Evolutionary conservation across 2,329 filamentous ascomycete species (phyloP).

Genomic region (Coniochaeta sp.): DNA sequence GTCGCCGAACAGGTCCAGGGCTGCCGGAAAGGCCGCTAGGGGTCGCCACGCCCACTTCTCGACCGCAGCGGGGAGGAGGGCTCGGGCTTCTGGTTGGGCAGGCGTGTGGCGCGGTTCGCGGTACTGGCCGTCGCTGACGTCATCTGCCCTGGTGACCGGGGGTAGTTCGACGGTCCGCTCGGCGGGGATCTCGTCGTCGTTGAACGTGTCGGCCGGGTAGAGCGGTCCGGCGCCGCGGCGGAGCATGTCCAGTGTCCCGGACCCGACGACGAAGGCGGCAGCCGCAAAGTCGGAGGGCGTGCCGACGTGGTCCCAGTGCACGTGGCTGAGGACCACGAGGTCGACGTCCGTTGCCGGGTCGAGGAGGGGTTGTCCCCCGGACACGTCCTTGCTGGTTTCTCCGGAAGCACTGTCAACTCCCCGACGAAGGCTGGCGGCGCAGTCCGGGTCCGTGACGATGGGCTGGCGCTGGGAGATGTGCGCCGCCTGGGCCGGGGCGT

Average conservation of each 20-base stretch:
- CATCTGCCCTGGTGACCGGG: constrained; percentile 12
- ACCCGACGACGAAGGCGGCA: constrained; percentile 42
- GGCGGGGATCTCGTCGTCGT: constrained; percentile 17
- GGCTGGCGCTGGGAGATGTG: constrained; percentile 39
- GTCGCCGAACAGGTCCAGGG: constrained; percentile 39
- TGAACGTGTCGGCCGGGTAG: constrained; percentile 21
- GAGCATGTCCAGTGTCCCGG: constrained; percentile 34
- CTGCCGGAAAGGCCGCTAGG: constrained; percentile 32
- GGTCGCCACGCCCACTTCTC: constrained; percentile 28
- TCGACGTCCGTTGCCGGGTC: constrained; percentile 17
- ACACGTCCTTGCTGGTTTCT: too few species aligned
- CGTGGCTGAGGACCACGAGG: constrained; percentile 38
- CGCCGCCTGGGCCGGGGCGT: constrained; percentile 32
- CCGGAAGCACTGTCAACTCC: too few species aligned
- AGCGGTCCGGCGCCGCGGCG: constrained; percentile 18
- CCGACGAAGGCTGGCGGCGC: constrained; percentile 25
- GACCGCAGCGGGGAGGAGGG: constrained; percentile 13
- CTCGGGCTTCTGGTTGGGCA: constrained; percentile 4
- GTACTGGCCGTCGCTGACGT: neutral
- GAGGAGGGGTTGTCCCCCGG: neutral
- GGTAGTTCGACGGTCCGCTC: constrained; percentile 34
- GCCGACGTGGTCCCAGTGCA: constrained; percentile 53
- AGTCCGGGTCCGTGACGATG: constrained; percentile 34
- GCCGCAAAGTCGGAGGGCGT: constrained; percentile 42
- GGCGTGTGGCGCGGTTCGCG: constrained; percentile 13